Evolutionary conservation across 345 rosid genomes (phyloP), one percentile per base, ranked within the genome.

Genomic region (Syzygium aromaticum): DNA sequence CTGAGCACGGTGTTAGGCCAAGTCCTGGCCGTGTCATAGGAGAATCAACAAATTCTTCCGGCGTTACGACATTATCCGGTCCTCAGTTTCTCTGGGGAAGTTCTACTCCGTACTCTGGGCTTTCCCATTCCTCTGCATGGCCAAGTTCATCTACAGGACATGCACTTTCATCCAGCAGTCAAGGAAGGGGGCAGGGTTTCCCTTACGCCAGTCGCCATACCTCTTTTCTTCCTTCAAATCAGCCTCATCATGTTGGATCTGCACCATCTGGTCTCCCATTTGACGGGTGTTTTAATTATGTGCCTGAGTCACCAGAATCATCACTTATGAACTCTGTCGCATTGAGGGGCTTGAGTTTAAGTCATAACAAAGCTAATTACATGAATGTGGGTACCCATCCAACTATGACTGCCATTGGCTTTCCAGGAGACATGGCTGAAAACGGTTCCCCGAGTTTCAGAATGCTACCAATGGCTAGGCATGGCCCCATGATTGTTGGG

Each of bases 71-170:
- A 49, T 87, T 97, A 63, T 93, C 99, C 2, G 99, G 98, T 54
- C 93, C 98, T 77, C 96, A 97, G 89, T 97, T 96, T 90, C 99
- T 97, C 38, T 97, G 98, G 99, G 98, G 99, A 88, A 95, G 98
- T 90, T 95, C 95, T 63, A 93, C 90, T 88, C 87, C 95, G 30
- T 93, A 92, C 88, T 88, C 96, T 7, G 96, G 94, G 85, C 92
- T 73, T 87, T 80, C 90, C 63, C 94, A 91, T 86, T 91, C 98
- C 82, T 90, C 95, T 33, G 92, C 94, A 77, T 92, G 99, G 99
- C 92, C 95, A 73, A 86, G 92, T 38, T 91, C 98, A 33, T 91
- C 96, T 19, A 23, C 91, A 54, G 95, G 93, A 52, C 95, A 86
- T 92, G 93, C 93, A 51, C 94, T 93, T 88, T 88, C 93, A 88